These are phyloP conservation scores for Pythium plurisporium DNA, from an alignment of 352 stramenopile species.

Conservation along the genomic window DNA sequence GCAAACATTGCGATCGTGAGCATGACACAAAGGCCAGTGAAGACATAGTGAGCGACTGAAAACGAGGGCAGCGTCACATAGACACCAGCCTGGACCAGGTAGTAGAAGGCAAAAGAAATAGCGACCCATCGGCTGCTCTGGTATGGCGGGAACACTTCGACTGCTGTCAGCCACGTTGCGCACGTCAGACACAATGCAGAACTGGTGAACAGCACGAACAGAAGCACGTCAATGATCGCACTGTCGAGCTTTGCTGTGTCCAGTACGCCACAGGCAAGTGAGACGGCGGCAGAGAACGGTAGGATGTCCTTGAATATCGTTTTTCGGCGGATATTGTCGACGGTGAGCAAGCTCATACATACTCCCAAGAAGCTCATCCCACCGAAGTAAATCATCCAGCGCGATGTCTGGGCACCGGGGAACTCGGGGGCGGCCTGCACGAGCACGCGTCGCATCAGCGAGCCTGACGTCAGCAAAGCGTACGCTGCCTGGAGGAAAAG, in stretches of 20 bases:
- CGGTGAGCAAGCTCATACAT: slow-evolving; percentile 62
- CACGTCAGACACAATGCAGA: slow-evolving; percentile 67
- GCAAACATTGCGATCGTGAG: slow-evolving; percentile 77
- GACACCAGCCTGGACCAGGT: slow-evolving; percentile 61
- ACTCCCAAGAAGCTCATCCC: slow-evolving; percentile 68
- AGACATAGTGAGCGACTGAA: slow-evolving; percentile 66
- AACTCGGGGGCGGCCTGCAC: slow-evolving; percentile 45
- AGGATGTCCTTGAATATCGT: slow-evolving; percentile 87
- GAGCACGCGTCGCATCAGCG: slow-evolving; percentile 56
- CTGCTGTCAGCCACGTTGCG: slow-evolving; percentile 75
- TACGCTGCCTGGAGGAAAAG: slow-evolving; percentile 61
- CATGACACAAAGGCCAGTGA: slow-evolving; percentile 58
- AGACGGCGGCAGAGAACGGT: slow-evolving; percentile 56
- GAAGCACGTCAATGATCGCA: slow-evolving; percentile 42
- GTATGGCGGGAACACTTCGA: slow-evolving; percentile 84
- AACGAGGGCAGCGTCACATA: slow-evolving; percentile 69
- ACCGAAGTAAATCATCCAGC: slow-evolving; percentile 79
- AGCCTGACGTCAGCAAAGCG: slow-evolving; percentile 63
- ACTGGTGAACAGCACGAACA: slow-evolving; percentile 70
- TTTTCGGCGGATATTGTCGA: slow-evolving; percentile 85
- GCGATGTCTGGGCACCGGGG: slow-evolving; percentile 54
- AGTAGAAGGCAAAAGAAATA: slow-evolving; percentile 75
- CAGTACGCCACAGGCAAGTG: slow-evolving; percentile 54
- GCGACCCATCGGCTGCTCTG: slow-evolving; percentile 61
- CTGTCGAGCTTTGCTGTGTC: slow-evolving; percentile 40